These are phyloP conservation scores for Aureobasidium sp. DNA, from an alignment of 2,329 filamentous ascomycete species.

Conservation along the genomic window DNA sequence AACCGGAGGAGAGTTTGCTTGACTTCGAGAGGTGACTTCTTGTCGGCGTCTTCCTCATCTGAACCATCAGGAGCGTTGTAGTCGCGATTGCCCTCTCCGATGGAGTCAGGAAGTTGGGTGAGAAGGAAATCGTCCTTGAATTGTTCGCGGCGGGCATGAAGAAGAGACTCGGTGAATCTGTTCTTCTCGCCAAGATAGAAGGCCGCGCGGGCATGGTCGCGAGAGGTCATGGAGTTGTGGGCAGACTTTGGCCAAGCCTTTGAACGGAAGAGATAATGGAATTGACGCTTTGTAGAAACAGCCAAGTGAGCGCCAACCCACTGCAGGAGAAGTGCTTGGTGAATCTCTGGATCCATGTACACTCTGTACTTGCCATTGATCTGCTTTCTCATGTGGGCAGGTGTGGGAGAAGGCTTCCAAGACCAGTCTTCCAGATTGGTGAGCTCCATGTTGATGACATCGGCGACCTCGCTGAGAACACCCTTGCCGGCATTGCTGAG, in stretches of 20 bases:
- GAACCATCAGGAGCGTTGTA: conserved; percentile 31
- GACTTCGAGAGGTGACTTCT: conserved; percentile 40
- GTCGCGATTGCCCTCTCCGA: conserved; percentile 33
- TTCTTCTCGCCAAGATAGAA: conserved; percentile 36
- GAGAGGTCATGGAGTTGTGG: conserved; percentile 28
- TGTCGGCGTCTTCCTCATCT: conserved; percentile 29
- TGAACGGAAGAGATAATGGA: conserved; percentile 32
- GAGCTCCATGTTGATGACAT: conserved; percentile 52
- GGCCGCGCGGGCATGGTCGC: conserved; percentile 37
- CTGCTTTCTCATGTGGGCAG: conserved; percentile 46
- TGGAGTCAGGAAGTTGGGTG: conserved; percentile 44
- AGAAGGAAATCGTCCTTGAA: conserved; percentile 48
- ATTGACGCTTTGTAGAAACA: conserved; percentile 39
- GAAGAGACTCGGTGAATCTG: conserved; percentile 18
- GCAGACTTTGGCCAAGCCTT: conserved; percentile 37
- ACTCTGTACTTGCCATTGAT: conserved; percentile 54
- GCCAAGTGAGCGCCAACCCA: conserved; percentile 49
- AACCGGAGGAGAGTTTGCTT: conserved; percentile 54
- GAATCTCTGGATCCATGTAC: conserved; percentile 53
- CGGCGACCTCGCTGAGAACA: conserved; percentile 48
- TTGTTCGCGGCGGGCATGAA: conserved; percentile 27
- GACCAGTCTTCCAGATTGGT: conserved; percentile 45
- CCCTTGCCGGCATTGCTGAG: conserved; percentile 41
- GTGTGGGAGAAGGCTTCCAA: conserved; percentile 42
- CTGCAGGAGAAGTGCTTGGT: conserved; percentile 50